phyloP scores from a whole-genome alignment of 345 rosid genomes.

The Lepidium sativum region DNA sequence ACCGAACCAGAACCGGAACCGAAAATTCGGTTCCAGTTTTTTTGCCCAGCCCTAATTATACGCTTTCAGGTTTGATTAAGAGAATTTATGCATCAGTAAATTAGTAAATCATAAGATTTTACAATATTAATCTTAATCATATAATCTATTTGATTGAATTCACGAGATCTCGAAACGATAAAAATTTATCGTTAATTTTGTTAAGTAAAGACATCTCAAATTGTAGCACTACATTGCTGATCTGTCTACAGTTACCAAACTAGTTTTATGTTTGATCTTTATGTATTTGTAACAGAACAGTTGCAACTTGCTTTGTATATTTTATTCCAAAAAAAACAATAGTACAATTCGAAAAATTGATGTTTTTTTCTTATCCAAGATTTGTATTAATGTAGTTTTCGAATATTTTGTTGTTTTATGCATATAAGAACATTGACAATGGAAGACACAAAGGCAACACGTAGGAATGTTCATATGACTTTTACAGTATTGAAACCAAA shows the following conservation, averaged over 20 bases:
- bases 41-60: too few relatives aligned
- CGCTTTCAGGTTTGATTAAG: neutral
- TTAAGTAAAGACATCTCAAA: neutral
- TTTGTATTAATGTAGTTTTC: neutral
- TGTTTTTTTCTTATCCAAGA: neutral
- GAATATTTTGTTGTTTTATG: neutral
- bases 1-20: too few relatives aligned
- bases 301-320: neutral
- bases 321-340: neutral
- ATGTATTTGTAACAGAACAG: neutral
- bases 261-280: neutral
- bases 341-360: neutral
- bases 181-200: neutral
- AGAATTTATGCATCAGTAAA: too few relatives aligned
- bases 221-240: neutral
- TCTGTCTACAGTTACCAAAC: neutral
- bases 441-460: constrained; percentile 8
- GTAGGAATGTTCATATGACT: constrained; percentile 14
- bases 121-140: neutral
- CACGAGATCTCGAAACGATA: neutral
- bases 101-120: neutral
- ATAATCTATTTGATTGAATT: neutral
- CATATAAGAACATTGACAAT: neutral
- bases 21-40: too few relatives aligned
- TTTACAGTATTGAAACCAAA: neutral